Base-by-base conservation (phyloP, 139 green algal genomes). In the Auxenochlorella protothecoides region DNA sequence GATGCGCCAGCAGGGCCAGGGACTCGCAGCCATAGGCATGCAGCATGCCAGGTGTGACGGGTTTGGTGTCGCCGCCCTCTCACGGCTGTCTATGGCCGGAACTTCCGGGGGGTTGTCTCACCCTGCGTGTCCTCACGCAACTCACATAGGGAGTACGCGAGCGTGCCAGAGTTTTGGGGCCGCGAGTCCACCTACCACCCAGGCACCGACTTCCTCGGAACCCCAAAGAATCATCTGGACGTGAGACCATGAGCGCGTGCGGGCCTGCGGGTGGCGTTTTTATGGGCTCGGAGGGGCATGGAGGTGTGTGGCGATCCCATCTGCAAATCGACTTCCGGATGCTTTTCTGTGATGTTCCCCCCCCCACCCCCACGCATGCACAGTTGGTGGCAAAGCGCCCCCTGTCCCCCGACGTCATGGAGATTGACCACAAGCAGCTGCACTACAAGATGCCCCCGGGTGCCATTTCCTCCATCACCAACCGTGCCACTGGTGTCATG, bases 381-480 rank as follows among this genome's bases (percentile, higher is more conserved):
- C 85, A 96, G 88, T 81, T 92, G 3, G 78, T 89, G 56, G 72
- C 89, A n/a, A 93, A 94, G 80, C 87, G 93, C 56, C 93, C 93
- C 2, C 75, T 97, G 12, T 95, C 91, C 0, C 93, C 93, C 3
- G 87, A 98, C 72, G 90, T 98, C 11, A 86, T 97, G 69, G 88
- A 92, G 67, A 80, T 96, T 27, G 86, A 92, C 76, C 78, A 78
- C 55, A 68, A 78, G 57, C 61, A 76, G 16, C 68, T 82, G 6
- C 93, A 98, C 77, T 98, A 98, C 81, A 94, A 94, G 74, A 89
- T 98, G 60, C 93, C 93, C 2, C 65, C 89, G 64, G 87, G 82
- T 2, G 91, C 93, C 5, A 57, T 96, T 0, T 89, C 78, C 55
- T 97, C 92, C 5, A 93, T 98, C 72, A 78, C 84, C 11, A 98